A percentile compares a stretch with the other conserved stretches of the same genome.
phyloP scores from a whole-genome alignment of 164 flowering plant species.

The Umbilicus rupestris region DNA sequence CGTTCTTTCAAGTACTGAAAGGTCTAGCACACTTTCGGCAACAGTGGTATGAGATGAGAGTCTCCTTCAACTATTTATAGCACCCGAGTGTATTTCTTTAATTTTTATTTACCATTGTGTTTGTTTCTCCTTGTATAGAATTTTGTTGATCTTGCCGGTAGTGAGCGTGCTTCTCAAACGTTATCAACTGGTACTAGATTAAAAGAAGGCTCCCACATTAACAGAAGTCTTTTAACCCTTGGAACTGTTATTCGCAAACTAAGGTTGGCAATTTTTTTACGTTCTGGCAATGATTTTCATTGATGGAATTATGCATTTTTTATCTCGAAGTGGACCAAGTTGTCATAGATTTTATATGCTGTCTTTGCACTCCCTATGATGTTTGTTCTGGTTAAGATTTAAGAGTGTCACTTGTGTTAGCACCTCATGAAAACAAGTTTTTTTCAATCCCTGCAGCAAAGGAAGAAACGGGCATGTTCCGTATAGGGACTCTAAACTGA shows the following conservation, averaged over 20 bases:
- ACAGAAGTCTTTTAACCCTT: constrained; percentile 83
- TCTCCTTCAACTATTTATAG: neutral
- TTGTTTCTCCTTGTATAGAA: constrained; percentile 36
- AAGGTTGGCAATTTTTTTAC: constrained; percentile 33
- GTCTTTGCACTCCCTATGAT: neutral
- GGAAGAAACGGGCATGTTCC: constrained; percentile 79
- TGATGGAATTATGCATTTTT: neutral
- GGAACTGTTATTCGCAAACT: constrained; percentile 93
- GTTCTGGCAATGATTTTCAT: neutral
- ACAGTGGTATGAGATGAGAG: constrained; percentile 54
- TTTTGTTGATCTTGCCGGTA: constrained; percentile 98
- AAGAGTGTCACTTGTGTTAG: neutral
- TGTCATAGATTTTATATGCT: neutral
- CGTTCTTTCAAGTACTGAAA: constrained; percentile 34
- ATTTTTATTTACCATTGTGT: neutral
- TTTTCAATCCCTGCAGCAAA: constrained; percentile 45
- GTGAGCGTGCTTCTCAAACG: constrained; percentile 96
- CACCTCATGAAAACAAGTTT: neutral
- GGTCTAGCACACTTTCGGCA: constrained; percentile 65
- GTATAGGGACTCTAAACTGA: constrained; percentile 87
- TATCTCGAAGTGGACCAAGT: neutral
- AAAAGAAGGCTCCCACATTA: constrained; percentile 97
- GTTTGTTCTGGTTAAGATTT: neutral
- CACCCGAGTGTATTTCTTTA: neutral
- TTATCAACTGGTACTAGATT: constrained; percentile 70